Base-by-base conservation (phyloP, 2,329 filamentous ascomycete species). In the Onygenales sp. region DNA sequence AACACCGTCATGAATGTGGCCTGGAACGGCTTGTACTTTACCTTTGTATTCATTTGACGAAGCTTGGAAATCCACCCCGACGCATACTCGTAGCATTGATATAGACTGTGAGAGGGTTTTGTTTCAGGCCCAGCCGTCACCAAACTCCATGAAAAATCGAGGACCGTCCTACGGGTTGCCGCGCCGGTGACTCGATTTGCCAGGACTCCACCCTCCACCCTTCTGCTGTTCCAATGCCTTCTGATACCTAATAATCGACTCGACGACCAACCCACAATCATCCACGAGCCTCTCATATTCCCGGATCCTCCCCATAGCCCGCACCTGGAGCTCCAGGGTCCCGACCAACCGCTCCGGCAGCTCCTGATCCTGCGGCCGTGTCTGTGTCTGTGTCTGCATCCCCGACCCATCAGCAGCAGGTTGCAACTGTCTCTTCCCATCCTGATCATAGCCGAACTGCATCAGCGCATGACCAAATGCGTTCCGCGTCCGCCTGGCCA, bases 341-440 rank as follows among this genome's bases (percentile, higher is more conserved):
- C 46, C 46, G 17, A 27, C 31, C 36, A 49, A 31, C 14, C 7
- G 34, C 31, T 49, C 46, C 6, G 39, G 6, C 21, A 4, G 33
- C 34, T 34, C 46, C 36, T 52, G 42, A 52, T 61, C 39, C 60
- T 9, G 27, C 43, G 31, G 33, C 10, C 14, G n/a, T 6, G 13
- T 10, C 14, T 27, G 17, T 27, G 13, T 36, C 33, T 10, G 33
- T 39, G 39, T 40, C 17, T 33, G 31, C 21, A 33, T 13, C 17
- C 46, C 46, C 3, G 4, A 6, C 34, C 13, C 11, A 21, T 39
- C 46, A 10, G 21, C 21, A 27, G 21, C 21, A 27, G 21, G 21
- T 27, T 27, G 21, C 21, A 27, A 27, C 21, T 5, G 21, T 5
- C 21, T 27, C 21, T 27, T 27, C 21, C 21, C 21, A 27, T 27